Percentiles rank a stretch among this genome's conserved stretches.
These are phyloP conservation scores for Sporothrix sp. DNA, from an alignment of 2,329 filamentous ascomycete species.

Conservation along the genomic window DNA sequence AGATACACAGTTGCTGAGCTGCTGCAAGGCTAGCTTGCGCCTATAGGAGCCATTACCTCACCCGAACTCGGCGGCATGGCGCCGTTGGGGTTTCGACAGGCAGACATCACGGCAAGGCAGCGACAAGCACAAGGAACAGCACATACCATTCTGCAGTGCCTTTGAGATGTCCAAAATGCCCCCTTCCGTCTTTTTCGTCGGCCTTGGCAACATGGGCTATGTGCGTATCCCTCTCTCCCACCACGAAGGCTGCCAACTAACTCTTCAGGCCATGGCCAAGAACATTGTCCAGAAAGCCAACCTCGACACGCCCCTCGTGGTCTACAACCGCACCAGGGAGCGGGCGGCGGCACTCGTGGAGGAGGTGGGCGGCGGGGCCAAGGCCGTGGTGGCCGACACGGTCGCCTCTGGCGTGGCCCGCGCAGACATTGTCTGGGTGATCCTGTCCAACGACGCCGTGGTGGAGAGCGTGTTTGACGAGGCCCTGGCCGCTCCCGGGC, in stretches of 20 bases:
- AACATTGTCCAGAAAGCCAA: conserved; percentile 72
- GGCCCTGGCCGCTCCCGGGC: conserved; percentile 45
- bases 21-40: too few relatives aligned
- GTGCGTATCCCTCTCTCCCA: conserved; percentile 31
- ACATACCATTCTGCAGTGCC: too few relatives aligned
- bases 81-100: too few relatives aligned
- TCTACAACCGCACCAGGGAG: conserved; percentile 70
- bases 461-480: conserved; percentile 65
- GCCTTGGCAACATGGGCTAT: conserved; percentile 80
- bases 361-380: conserved; percentile 46
- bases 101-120: too few relatives aligned
- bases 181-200: conserved; percentile 63
- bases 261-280: conserved; percentile 63
- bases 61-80: too few relatives aligned
- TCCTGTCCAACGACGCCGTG: conserved; percentile 70
- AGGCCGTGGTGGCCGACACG: conserved; percentile 52
- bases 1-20: too few relatives aligned
- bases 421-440: conserved; percentile 74
- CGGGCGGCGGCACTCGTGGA: conserved; percentile 55
- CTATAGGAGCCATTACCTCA: too few relatives aligned
- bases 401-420: conserved; percentile 56
- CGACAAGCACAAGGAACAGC: too few relatives aligned
- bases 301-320: conserved; percentile 59
- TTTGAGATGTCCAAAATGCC: too few relatives aligned
- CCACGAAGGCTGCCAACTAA: background rate